Conservation (phyloP, 495 filamentous ascomycete species). For the Platismatia glauca region DNA sequence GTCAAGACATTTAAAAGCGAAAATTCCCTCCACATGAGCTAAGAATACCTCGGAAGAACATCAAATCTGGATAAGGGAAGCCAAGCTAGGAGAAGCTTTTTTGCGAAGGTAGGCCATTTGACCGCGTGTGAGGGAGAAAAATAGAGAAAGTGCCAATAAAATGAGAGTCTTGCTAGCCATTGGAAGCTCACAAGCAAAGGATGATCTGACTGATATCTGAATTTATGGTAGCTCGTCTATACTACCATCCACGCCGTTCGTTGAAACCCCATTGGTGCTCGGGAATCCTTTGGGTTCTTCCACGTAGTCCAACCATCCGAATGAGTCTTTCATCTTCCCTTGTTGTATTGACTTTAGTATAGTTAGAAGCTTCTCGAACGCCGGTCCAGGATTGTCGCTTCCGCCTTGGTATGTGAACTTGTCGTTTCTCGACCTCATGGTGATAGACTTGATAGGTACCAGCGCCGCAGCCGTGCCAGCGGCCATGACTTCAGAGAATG, state of each 20-base stretch:
- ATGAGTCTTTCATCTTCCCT: constrained; percentile 64
- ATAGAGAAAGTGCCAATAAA: too few relatives aligned
- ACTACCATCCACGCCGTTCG: constrained; percentile 9
- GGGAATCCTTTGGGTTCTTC: constrained; percentile 26
- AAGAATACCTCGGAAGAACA: too few relatives aligned
- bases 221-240: constrained; percentile 18
- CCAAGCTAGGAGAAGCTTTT: not conserved
- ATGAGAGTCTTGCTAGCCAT: not conserved
- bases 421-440: constrained; percentile 55
- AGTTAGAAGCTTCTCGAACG: constrained; percentile 59
- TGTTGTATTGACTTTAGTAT: constrained; percentile 77
- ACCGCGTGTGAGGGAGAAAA: not conserved
- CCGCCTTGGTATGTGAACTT: constrained; percentile 57
- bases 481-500: constrained; percentile 80
- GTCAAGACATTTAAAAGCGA: not conserved
- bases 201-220: not conserved
- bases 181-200: not conserved
- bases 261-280: constrained; percentile 7
- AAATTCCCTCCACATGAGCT: too few relatives aligned
- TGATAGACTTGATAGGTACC: constrained; percentile 84
- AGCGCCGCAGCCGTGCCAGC: constrained; percentile 88
- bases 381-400: constrained; percentile 59
- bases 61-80: too few relatives aligned
- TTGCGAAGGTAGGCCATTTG: not conserved
- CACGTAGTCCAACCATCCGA: constrained; percentile 62